These are phyloP conservation scores for Rhodotorula sp. DNA, from an alignment of 1,284 basidiomycete species.

Conservation along the genomic window DNA sequence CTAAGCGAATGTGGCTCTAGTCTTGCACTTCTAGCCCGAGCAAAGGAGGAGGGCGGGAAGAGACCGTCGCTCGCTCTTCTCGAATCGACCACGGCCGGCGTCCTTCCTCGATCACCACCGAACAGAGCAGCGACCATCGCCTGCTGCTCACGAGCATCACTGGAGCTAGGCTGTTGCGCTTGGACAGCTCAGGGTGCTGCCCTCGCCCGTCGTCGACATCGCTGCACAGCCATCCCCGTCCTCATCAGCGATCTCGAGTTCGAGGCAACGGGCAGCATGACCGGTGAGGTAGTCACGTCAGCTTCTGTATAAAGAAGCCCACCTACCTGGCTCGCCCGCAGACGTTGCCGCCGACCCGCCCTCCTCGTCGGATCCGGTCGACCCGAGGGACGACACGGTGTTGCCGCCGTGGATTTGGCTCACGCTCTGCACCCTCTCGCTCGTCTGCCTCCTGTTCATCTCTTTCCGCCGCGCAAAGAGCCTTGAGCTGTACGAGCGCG, in stretches of 20 bases:
- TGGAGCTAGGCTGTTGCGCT: too few species aligned
- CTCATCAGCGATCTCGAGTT: too few species aligned
- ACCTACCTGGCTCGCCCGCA: neutral
- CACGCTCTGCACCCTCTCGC: constrained; percentile 21
- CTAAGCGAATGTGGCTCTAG: neutral
- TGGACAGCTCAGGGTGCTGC: too few species aligned
- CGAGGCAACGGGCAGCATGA: too few species aligned
- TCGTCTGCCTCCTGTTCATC: constrained; percentile 29
- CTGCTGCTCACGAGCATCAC: too few species aligned
- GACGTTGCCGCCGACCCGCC: neutral
- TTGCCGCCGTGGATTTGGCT: constrained; percentile 37
- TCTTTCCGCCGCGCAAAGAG: constrained; percentile 26
- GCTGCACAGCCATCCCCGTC: neutral
- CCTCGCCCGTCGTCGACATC: neutral
- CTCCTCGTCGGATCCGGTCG: neutral
- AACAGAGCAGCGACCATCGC: too few species aligned
- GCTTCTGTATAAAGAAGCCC: neutral
- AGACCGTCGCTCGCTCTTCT: too few species aligned
- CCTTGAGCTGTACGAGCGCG: constrained; percentile 17
- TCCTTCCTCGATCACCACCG: too few species aligned
- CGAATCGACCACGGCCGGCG: too few species aligned
- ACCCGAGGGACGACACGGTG: constrained; percentile 9
- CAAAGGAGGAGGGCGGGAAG: neutral
- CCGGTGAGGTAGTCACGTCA: neutral
- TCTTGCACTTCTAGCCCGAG: too few species aligned